Evolutionary conservation across 23 red algal species (phyloP), one percentile per base, ranked within the genome.

Genomic region (Gracilaria gracilis): DNA sequence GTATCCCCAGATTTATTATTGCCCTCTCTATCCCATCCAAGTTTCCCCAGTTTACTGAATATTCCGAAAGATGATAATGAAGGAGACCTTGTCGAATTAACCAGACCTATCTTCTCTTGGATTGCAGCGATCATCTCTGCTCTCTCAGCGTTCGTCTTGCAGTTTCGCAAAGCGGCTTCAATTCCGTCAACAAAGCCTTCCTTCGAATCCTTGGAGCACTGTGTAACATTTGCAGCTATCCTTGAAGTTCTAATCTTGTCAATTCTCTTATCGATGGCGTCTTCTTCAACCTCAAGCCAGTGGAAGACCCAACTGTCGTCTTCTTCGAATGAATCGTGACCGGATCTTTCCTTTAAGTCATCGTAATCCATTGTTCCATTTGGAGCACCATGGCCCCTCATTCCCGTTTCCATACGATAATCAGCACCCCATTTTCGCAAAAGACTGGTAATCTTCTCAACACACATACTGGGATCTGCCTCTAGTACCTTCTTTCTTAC

Each of bases 271-370:
- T 80, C 48, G 32, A 97, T 93, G 12, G 33, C 66, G 54, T 93
- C 89, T 85, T 97, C 95, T 39, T 89, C 85, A 39, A 92, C 95
- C 57, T 97, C 95, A 28, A 97, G 70, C 95, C 95, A 97, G 14
- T 97, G 88, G 82, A 93, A 93, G n/a, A 97, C 90, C 90, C 86
- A 89, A 33, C 83, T 84, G 50, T 97, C 95, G 48, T 97, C 88
- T 47, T 87, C 49, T 19, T 97, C 89, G 58, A 92, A 92, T 55
- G 80, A 74, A 58, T 49, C 25, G 9, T 59, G 31, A 57, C 39
- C 75, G 42, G 54, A 17, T 33, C 29, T 31, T n/a, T 87, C 44
- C 24, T 57, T 49, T 28, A 58, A 34, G 29, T 34, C 72, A 37
- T 82, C 91, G 24, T 61, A 66, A 21, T 80, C 64, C 14, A 29